A percentile compares a stretch with the other conserved stretches of the same genome.
Conservation (phyloP, 768 basidiomycete genomes). For the Solioccasus polychromus region DNA sequence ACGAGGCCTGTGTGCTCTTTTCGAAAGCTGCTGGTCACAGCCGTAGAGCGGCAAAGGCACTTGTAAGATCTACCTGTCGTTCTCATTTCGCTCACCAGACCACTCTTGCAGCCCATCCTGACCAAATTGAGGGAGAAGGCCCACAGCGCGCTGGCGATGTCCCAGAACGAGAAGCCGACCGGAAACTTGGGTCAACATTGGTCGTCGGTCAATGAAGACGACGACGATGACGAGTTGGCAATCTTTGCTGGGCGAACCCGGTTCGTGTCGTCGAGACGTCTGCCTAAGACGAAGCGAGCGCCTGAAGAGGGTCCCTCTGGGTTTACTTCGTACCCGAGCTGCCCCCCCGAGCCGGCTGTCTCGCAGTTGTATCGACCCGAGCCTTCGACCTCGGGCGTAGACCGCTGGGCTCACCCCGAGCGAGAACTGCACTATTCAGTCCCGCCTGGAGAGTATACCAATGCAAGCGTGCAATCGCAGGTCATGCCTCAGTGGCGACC, state of each 20-base stretch:
- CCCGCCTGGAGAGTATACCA: constrained; percentile 7
- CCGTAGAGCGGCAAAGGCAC: constrained; percentile 61
- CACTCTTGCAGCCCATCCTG: constrained; percentile 46
- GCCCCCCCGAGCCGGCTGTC: constrained; percentile 2
- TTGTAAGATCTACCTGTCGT: constrained; percentile 41
- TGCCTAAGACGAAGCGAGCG: constrained; percentile 18
- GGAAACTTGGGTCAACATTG: constrained; percentile 39
- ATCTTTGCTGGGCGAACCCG: constrained; percentile 69
- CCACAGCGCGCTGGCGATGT: constrained; percentile 47
- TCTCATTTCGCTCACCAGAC: constrained; percentile 2
- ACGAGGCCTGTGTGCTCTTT: constrained; percentile 66
- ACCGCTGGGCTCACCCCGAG: constrained; percentile 18
- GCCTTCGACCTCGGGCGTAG: constrained; percentile 9
- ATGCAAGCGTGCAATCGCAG: constrained; percentile 6
- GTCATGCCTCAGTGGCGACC: constrained; percentile 26
- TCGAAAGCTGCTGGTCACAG: constrained; percentile 55
- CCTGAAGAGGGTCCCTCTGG: constrained; percentile 10
- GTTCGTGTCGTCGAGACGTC: constrained; percentile 50
- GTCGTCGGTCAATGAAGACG: constrained; percentile 54
- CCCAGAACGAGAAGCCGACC: constrained; percentile 34
- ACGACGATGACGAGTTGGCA: constrained; percentile 58
- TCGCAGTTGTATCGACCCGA: constrained; percentile 16
- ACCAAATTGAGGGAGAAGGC: constrained; percentile 65
- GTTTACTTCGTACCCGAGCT: neutral
- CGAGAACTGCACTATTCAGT: constrained; percentile 10